phyloP scores from a whole-genome alignment of 1,139 yeast species.

The Pichia sp. region DNA sequence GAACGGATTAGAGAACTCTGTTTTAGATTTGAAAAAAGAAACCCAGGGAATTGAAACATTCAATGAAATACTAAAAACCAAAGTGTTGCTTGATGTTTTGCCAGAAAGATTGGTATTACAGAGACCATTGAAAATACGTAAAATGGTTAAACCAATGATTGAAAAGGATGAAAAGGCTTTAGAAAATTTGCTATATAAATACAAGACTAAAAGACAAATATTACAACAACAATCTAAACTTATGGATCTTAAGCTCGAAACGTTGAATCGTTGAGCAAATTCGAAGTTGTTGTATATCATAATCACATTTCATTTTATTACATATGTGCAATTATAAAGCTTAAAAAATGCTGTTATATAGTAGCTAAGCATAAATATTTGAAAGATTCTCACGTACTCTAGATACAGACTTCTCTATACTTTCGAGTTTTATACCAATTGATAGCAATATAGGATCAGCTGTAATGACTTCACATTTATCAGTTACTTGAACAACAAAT shows the following conservation, averaged over 20 bases:
- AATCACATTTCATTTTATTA: too few species aligned
- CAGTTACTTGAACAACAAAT: slow-evolving; percentile 25
- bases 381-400: slow-evolving; percentile 22
- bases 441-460: slow-evolving; percentile 30
- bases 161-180: slow-evolving; percentile 16
- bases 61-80: slow-evolving; percentile 8
- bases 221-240: slow-evolving; percentile 17
- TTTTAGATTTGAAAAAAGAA: neutral
- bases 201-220: slow-evolving; percentile 16
- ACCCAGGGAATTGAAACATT: slow-evolving; percentile 6
- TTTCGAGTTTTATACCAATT: slow-evolving; percentile 28
- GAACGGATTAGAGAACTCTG: slow-evolving; percentile 2
- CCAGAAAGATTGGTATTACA: slow-evolving; percentile 22
- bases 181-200: slow-evolving; percentile 14
- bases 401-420: slow-evolving; percentile 25
- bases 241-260: slow-evolving; percentile 18
- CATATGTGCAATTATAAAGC: neutral
- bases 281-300: too few species aligned
- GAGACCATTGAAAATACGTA: slow-evolving; percentile 17
- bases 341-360: neutral
- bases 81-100: slow-evolving; percentile 24
- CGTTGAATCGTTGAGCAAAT: slow-evolving; percentile 1
- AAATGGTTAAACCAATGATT: slow-evolving; percentile 21
- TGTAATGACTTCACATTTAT: slow-evolving; percentile 28
- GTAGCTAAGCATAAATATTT: neutral